Base-by-base conservation (phyloP, 305 asterid species). In the Plantago lanceolata region DNA sequence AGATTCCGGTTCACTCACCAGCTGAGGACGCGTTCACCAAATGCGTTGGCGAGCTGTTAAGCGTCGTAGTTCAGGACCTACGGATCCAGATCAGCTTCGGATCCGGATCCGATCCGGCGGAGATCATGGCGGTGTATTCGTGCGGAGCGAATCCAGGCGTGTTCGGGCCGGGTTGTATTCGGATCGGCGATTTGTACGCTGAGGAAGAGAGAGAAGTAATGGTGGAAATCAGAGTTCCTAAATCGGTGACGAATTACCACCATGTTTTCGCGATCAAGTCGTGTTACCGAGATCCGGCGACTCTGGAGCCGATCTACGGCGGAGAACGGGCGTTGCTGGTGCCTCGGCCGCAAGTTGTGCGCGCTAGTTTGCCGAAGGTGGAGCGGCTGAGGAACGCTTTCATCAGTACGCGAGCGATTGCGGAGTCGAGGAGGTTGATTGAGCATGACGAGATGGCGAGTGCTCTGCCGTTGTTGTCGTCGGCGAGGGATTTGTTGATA, bases 1-100 rank as follows among this genome's bases (percentile, higher is more conserved):
- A 93, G 65, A 87, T 89, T 8, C 97, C 98, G 28, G 91, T 87
- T 2, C 86, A 84, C 28, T 72, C 94, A 40, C 94, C 94, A 24
- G 78, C 75, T 1, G 96, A 82, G 67, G 89, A 89, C 31, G 94
- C 93, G 0, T 89, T 89, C 61, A 77, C 95, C 8, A 89, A 83
- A 79, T 89, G 96, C 61, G 94, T 93, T 16, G 86, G 95, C 0
- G 95, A 91, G 4, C 70, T 93, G 19, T 12, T 93, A 0, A 85
- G 97, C 64, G 97, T 93, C 5, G 95, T 89, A 3, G 94, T 78
- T 50, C 95, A 87, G 45, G 97, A 93, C 60, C 58, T 89, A 60
- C 75, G 81, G 1, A 76, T 93, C 50, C 88, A 84, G 59, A 77
- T 89, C 18, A 85, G 82, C 0, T 80, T 85, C 54, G 81, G 79